Percentiles rank a stretch among this genome's conserved stretches.
These are phyloP conservation scores for Brachypodium distachyon DNA, from an alignment of 202 grass and related monocot species.

Conservation along the genomic window DNA sequence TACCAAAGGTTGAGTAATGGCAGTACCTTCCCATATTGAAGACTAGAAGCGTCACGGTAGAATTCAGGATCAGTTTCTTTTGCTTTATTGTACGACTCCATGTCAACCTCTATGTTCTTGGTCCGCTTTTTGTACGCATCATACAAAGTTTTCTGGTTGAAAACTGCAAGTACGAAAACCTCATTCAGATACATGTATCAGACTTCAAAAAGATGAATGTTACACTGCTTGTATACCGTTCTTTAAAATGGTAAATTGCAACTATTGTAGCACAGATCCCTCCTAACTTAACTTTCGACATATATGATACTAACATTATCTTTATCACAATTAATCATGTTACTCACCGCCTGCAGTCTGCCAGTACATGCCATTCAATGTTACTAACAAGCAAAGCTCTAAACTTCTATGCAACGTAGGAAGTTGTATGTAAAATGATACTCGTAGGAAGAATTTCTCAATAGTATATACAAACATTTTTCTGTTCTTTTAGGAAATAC, in stretches of 20 bases:
- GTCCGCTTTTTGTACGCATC: slow-evolving; percentile 91
- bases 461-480: not conserved
- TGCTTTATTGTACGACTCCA: slow-evolving; percentile 81
- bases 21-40: slow-evolving; percentile 85
- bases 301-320: not conserved
- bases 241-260: not conserved
- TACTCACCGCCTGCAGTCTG: too few species aligned
- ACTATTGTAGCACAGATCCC: not conserved
- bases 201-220: not conserved
- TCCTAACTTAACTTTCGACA: not conserved
- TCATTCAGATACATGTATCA: not conserved
- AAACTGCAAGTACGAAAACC: slow-evolving; percentile 35
- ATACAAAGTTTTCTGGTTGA: slow-evolving; percentile 94
- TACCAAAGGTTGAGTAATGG: not conserved
- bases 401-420: not conserved
- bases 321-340: not conserved
- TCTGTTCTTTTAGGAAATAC: not conserved
- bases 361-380: not conserved
- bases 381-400: not conserved
- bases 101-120: slow-evolving; percentile 73
- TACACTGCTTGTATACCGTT: not conserved
- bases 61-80: slow-evolving; percentile 89
- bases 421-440: not conserved
- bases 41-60: slow-evolving; percentile 83
- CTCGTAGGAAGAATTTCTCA: not conserved